Conservation (phyloP, 1,139 yeast species). For the Pneumocystis oryctolagi region DNA sequence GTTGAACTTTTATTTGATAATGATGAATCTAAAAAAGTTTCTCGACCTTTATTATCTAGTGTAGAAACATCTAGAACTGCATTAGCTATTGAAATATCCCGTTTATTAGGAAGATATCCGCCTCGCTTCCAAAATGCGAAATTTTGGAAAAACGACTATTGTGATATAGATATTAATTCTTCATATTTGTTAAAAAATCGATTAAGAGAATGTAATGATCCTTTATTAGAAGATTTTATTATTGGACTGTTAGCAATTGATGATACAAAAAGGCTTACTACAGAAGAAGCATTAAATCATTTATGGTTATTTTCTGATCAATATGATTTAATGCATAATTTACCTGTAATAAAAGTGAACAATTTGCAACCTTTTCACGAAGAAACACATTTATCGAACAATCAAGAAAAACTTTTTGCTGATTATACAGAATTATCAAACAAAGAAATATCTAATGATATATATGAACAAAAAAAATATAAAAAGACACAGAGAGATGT, state of each 20-base stretch:
- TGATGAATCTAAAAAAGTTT: not conserved
- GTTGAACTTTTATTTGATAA: slow-evolving; percentile 1
- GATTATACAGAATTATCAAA: not conserved
- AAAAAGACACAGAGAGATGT: not conserved
- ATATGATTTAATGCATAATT: not conserved
- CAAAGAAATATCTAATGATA: not conserved
- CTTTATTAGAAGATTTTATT: not conserved
- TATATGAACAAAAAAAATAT: not conserved
- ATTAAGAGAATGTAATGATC: not conserved
- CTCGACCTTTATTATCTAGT: not conserved
- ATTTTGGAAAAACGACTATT: not conserved
- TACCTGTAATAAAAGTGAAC: not conserved
- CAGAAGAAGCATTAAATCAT: not conserved
- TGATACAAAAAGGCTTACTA: not conserved
- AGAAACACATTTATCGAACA: not conserved
- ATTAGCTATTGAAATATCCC: slow-evolving; percentile 13
- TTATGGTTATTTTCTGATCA: not conserved
- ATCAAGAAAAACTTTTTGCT: not conserved
- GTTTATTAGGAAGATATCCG: not conserved
- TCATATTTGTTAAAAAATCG: not conserved
- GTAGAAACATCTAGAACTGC: slow-evolving; percentile 1
- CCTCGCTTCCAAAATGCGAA: not conserved
- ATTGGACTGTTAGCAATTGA: not conserved
- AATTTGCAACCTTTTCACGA: not conserved
- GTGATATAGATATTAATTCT: not conserved